phyloP scores from a whole-genome alignment of 1,284 basidiomycete species.

The Sanguinoderma infundibulare region DNA sequence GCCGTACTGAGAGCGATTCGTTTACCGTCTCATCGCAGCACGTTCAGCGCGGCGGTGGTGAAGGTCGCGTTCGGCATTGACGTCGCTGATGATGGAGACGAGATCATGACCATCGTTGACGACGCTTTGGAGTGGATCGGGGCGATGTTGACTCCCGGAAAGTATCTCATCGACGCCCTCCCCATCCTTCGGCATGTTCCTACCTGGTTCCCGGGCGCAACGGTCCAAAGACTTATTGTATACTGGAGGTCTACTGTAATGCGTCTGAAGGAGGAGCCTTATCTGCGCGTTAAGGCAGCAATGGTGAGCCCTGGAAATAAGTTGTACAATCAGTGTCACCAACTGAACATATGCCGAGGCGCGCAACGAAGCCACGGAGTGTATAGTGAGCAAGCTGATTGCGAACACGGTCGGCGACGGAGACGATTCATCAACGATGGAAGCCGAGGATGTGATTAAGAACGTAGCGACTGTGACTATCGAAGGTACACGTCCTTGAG shows the following conservation, averaged over 20 bases:
- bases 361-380: neutral
- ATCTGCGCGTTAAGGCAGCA: neutral
- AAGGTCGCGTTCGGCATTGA: conserved; percentile 19
- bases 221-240: too few relatives aligned
- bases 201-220: too few relatives aligned
- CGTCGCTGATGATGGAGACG: conserved; percentile 4
- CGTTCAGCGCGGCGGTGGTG: conserved; percentile 10
- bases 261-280: neutral
- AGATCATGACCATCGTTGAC: neutral
- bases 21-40: neutral
- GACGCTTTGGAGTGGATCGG: neutral
- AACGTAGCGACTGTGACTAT: neutral
- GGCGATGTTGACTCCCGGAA: conserved; percentile 1
- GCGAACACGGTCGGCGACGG: too few relatives aligned
- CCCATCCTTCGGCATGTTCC: too few relatives aligned
- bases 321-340: too few relatives aligned
- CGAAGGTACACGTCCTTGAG: neutral
- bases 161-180: too few relatives aligned
- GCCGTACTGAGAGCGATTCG: too few relatives aligned
- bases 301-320: neutral
- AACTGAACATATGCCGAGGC: too few relatives aligned
- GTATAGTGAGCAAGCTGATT: neutral
- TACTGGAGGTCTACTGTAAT: too few relatives aligned
- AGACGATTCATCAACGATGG: too few relatives aligned
- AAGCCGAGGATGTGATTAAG: too few relatives aligned